These are phyloP conservation scores for Polytrichum commune DNA, from an alignment of 225 moss, liverwort and hornwort species.

Conservation along the genomic window DNA sequence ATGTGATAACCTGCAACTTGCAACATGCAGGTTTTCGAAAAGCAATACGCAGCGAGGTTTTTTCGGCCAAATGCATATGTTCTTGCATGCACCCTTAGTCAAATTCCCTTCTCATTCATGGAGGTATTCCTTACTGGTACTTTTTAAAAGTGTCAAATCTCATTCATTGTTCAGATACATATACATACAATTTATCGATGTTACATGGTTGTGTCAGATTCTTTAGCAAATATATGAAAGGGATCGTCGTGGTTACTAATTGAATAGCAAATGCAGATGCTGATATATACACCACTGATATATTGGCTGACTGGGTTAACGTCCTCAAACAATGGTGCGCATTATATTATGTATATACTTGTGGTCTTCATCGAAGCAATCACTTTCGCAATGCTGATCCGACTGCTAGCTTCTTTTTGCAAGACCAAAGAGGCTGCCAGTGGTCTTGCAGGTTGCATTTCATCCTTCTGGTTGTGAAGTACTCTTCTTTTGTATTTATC, in stretches of 20 bases:
- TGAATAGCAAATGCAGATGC: conserved; percentile 47
- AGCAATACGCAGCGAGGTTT: conserved; percentile 75
- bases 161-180: not conserved
- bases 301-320: conserved; percentile 84
- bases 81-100: conserved; percentile 65
- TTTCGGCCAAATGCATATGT: conserved; percentile 70
- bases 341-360: conserved; percentile 58
- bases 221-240: too few species aligned
- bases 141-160: not conserved
- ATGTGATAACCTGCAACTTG: too few species aligned
- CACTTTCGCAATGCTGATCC: conserved; percentile 68
- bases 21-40: conserved; percentile 67
- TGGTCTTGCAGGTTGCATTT: conserved; percentile 64
- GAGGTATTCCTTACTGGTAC: conserved; percentile 40
- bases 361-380: conserved; percentile 68
- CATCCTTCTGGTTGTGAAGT: too few species aligned
- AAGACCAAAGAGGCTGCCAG: conserved; percentile 65
- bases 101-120: conserved; percentile 68
- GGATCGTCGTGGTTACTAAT: not conserved
- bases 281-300: conserved; percentile 68
- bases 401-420: conserved; percentile 67
- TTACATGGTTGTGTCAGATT: too few species aligned
- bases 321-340: conserved; percentile 55
- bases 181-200: too few species aligned
- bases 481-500: not conserved